Percentiles rank a stretch among this genome's conserved stretches.
phyloP scores from a whole-genome alignment of 495 filamentous ascomycete species.

The Penicillium coprophilum region DNA sequence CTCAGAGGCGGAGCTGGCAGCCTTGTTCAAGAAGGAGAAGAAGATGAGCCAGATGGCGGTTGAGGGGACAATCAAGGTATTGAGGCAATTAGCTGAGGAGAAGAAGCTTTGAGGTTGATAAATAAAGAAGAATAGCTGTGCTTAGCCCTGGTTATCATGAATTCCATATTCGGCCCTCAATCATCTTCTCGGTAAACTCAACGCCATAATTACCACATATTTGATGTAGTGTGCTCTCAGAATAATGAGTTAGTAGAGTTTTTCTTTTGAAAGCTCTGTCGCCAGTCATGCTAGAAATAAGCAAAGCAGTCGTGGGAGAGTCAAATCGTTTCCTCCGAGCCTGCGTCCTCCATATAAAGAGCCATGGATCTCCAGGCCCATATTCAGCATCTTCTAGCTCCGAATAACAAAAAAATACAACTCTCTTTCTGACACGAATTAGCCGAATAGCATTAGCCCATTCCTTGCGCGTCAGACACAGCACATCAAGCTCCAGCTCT shows the following conservation, averaged over 20 bases:
- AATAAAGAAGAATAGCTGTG: no score
- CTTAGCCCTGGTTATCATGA: not conserved
- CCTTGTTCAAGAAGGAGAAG: slow-evolving; percentile 31
- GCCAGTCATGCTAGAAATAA: slow-evolving; percentile 3
- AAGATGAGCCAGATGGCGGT: slow-evolving; percentile 34
- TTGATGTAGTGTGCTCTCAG: not conserved
- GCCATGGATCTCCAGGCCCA: not conserved
- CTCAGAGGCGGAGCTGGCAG: slow-evolving; percentile 31
- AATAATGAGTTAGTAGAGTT: slow-evolving; percentile 1
- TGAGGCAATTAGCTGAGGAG: slow-evolving; percentile 36
- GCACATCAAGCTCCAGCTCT: slow-evolving; percentile 20
- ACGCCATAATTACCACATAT: slow-evolving; percentile 4
- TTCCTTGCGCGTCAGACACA: slow-evolving; percentile 1
- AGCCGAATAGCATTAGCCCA: slow-evolving; percentile 7
- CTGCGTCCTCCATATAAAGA: not conserved
- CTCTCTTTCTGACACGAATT: slow-evolving; percentile 1
- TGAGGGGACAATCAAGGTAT: slow-evolving; percentile 34
- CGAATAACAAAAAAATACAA: not conserved
- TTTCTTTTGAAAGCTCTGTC: not conserved
- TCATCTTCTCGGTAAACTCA: not conserved
- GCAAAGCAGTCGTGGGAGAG: slow-evolving; percentile 6
- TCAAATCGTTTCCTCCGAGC: slow-evolving; percentile 1
- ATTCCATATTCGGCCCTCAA: not conserved
- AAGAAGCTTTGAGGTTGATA: slow-evolving; percentile 22
- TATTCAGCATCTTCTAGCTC: not conserved